Evolutionary conservation across 768 basidiomycete genomes (phyloP), one percentile per base, ranked within the genome.

Genomic region (Hericium rajendrae): DNA sequence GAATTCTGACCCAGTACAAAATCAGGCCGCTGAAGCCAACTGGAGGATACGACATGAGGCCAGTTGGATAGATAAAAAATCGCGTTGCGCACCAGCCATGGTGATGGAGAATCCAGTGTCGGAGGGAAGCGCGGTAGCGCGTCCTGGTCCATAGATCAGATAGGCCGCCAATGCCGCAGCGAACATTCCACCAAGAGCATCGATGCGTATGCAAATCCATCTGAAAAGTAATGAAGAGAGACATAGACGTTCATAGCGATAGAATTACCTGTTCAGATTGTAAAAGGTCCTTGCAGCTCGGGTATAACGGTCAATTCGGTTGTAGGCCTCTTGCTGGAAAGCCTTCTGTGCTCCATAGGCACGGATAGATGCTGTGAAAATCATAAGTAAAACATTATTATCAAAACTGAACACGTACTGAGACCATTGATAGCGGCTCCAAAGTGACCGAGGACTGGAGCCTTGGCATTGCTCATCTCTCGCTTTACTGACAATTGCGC

Each of bases 1-100:
- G 53, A 13, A 67, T 60, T n/a, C 76, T 65, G 9, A 80, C 68
- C 74, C 74, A 76, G 69, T 71, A 78, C 43, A 87, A 65, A 46
- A 86, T 81, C 68, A 78, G 65, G 15, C 71, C 67, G 54, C 79
- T 81, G 66, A 87, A 85, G 3, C 73, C 74, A 20, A 84, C 78
- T 73, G 28, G 9, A 13, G n/a, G 4, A 26, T 26, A 26, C 24
- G 11, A 38, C 16, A 61, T 51, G 20, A 49, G 20, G 6, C 20
- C 4, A 26, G 4, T 38, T 32, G 12, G 5, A 28, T 16, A 28
- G 6, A 24, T 8, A 24, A 16, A 4, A 4, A 63, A 66, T 13
- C 37, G 43, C 20, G 5, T 46, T 18, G 20, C 43, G 43, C 16
- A 74, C 73, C 71, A 38, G 77, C 76, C 74, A 76, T 73, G 26